Evolutionary conservation across 2,329 filamentous ascomycete species (phyloP).

Genomic region (Clonostachys chloroleuca): DNA sequence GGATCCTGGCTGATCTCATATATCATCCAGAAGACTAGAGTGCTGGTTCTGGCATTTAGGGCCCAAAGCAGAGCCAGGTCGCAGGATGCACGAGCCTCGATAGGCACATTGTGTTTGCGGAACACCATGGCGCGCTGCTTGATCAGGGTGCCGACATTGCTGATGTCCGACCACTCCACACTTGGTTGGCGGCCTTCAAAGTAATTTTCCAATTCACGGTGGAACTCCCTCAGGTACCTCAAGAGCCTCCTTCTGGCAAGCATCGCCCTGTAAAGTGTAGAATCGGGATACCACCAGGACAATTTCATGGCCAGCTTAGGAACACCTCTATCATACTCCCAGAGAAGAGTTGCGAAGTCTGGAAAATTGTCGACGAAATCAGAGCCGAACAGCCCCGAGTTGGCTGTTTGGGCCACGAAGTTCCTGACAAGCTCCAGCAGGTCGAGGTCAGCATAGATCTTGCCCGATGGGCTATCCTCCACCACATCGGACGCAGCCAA

Average conservation of each 20-base stretch:
- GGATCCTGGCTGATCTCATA: slow-evolving; percentile 31
- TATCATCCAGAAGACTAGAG: slow-evolving; percentile 32
- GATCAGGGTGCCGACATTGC: slow-evolving; percentile 25
- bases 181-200: slow-evolving; percentile 21
- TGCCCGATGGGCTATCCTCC: slow-evolving; percentile 11
- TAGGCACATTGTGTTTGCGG: slow-evolving; percentile 17
- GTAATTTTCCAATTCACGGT: slow-evolving; percentile 25
- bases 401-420: slow-evolving; percentile 27
- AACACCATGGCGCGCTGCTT: slow-evolving; percentile 20
- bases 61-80: slow-evolving; percentile 30
- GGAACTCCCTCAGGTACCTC: slow-evolving; percentile 21
- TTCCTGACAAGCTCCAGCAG: slow-evolving; percentile 24
- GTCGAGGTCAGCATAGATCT: slow-evolving; percentile 19
- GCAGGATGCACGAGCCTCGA: slow-evolving; percentile 21
- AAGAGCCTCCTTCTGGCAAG: slow-evolving; percentile 19
- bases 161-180: slow-evolving; percentile 26
- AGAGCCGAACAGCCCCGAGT: slow-evolving; percentile 27
- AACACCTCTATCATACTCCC: slow-evolving; percentile 28
- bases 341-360: slow-evolving; percentile 28
- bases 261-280: slow-evolving; percentile 21
- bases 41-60: slow-evolving; percentile 29
- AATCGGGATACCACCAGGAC: slow-evolving; percentile 24
- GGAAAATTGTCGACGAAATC: slow-evolving; percentile 34
- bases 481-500: slow-evolving; percentile 20
- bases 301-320: slow-evolving; percentile 19